Evolutionary conservation across 2,329 filamentous ascomycete genomes (phyloP).

Genomic region (Alternaria sp.): DNA sequence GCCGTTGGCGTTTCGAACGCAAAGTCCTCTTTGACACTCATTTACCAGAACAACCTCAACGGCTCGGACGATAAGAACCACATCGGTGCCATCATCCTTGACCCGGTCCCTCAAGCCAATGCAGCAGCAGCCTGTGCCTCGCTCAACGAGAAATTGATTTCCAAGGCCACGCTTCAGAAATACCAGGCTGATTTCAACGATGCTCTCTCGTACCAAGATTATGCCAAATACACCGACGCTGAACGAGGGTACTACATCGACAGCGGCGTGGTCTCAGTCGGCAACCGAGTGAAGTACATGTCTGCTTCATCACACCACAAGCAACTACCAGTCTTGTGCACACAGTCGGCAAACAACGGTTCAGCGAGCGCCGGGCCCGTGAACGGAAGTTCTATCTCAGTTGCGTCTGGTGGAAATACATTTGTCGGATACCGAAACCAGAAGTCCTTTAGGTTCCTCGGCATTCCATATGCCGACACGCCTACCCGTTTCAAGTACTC

Average conservation of each 20-base stretch:
- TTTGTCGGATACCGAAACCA: constrained; percentile 61
- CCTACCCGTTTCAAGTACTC: constrained; percentile 57
- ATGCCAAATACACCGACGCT: constrained; percentile 46
- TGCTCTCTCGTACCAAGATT: constrained; percentile 56
- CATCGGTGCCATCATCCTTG: constrained; percentile 59
- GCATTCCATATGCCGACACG: constrained; percentile 55
- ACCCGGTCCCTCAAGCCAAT: constrained; percentile 48
- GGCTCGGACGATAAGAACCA: constrained; percentile 61
- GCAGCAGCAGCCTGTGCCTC: constrained; percentile 55
- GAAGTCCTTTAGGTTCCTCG: constrained; percentile 56
- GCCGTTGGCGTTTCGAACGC: constrained; percentile 28
- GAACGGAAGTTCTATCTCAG: constrained; percentile 43
- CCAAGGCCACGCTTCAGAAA: constrained; percentile 50
- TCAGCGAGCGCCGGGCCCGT: constrained; percentile 29
- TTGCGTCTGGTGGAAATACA: constrained; percentile 53
- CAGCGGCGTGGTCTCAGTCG: constrained; percentile 49
- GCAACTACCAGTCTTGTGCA: constrained; percentile 58
- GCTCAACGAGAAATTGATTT: constrained; percentile 57
- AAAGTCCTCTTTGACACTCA: constrained; percentile 56
- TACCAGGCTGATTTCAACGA: constrained; percentile 55
- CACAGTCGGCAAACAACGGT: constrained; percentile 54
- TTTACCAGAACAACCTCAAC: constrained; percentile 64
- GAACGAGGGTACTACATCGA: constrained; percentile 54
- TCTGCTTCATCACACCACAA: constrained; percentile 31
- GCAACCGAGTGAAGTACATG: constrained; percentile 45